Conservation (phyloP, 176 grass and related monocot species). For the Dendrocalamus sinicus region DNA sequence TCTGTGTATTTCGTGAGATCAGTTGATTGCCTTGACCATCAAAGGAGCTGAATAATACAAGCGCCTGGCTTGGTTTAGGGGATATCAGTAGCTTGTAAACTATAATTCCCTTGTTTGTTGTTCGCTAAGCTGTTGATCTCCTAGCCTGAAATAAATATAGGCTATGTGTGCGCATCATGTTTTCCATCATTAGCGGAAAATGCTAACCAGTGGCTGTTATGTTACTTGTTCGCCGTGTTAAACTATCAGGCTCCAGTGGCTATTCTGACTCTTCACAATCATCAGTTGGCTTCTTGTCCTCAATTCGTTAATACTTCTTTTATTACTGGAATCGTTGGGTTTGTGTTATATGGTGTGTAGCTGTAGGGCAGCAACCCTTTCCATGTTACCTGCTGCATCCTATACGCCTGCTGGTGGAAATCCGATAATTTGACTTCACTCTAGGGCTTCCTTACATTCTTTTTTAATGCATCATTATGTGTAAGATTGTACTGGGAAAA, state of each 20-base stretch:
- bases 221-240: neutral
- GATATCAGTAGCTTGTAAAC: conserved; percentile 20
- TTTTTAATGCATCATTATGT: neutral
- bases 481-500: neutral
- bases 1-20: neutral
- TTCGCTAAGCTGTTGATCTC: conserved; percentile 19
- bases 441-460: neutral
- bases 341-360: no score
- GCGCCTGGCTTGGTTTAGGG: conserved; percentile 19
- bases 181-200: conserved; percentile 23
- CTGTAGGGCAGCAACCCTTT: neutral
- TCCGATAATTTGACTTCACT: neutral
- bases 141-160: neutral
- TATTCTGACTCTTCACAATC: neutral
- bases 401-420: neutral
- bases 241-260: conserved; percentile 19
- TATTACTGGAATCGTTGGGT: no score
- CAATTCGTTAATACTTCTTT: no score
- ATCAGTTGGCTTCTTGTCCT: neutral
- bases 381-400: neutral
- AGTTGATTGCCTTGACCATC: conserved; percentile 38
- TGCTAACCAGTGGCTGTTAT: neutral
- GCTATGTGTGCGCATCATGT: neutral
- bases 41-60: conserved; percentile 33
- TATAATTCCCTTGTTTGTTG: conserved; percentile 14